A percentile compares a stretch with the other conserved stretches of the same genome.
These are phyloP conservation scores for Biscutella auriculata DNA, from an alignment of 441 rosid genomes.

Conservation along the genomic window DNA sequence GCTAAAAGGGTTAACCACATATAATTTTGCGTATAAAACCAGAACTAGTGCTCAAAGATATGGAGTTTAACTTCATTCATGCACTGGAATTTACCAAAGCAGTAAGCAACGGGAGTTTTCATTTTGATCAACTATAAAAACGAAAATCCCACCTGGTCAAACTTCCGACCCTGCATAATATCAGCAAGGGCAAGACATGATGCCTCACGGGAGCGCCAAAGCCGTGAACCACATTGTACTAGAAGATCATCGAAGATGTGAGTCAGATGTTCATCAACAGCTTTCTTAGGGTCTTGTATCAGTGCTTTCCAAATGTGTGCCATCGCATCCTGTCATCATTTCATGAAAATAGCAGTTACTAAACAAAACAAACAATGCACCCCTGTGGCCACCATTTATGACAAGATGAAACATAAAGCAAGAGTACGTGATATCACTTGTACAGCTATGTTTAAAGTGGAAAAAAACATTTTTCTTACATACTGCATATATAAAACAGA, in stretches of 20 bases:
- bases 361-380: not conserved
- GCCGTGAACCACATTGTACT: conserved; percentile 82
- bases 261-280: conserved; percentile 80
- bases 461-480: not conserved
- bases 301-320: conserved; percentile 95
- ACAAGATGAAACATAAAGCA: not conserved
- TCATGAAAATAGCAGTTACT: conserved; percentile 12
- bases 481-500: not conserved
- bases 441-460: not conserved
- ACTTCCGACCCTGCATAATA: conserved; percentile 85
- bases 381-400: not conserved
- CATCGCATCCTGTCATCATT: conserved; percentile 76
- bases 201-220: conserved; percentile 99
- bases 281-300: conserved; percentile 69
- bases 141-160: conserved; percentile 56
- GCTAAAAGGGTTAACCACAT: not conserved
- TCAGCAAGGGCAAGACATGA: conserved; percentile 93
- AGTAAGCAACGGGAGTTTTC: not conserved
- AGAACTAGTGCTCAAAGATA: not conserved
- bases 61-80: not conserved
- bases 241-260: conserved; percentile 72
- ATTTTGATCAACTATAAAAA: not conserved
- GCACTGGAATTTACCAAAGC: not conserved
- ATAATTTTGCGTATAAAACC: not conserved
- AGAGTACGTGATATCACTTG: not conserved